Evolutionary conservation across 345 rosid genomes (phyloP), one percentile per base, ranked within the genome.

Genomic region (Eucalyptus decipiens): DNA sequence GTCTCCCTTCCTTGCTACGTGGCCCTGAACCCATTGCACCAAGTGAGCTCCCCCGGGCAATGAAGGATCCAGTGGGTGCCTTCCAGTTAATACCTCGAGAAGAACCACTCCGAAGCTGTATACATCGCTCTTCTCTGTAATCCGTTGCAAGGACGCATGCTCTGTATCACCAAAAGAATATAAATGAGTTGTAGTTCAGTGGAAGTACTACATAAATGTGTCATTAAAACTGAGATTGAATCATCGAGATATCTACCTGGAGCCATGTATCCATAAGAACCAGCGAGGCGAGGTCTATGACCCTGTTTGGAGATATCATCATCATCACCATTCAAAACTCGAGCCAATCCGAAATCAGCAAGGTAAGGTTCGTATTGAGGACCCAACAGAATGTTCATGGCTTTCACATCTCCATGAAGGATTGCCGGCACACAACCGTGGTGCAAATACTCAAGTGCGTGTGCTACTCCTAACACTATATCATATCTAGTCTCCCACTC

Each of bases 221-320:
- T 37, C 47, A 21, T n/a, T 34, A n/a, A 52, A 48, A 86, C 16
- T 86, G 67, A 86, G 45, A 58, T 21, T 30, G 7, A 86, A 85
- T 49, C 32, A 21, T 56, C 24, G 87, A 56, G 80, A 48, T 37
- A 65, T 40, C 87, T 93, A 98, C 99, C 98, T 90, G 99, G 99
- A 90, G 98, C 99, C 99, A 98, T 98, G 93, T 98, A 98, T 88
- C 99, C 99, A 49, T 98, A 98, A 87, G 99, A 98, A 86, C 99
- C 99, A 52, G 97, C 98, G n/a, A 97, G 93, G 30, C 93, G 96
- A 89, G 95, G 96, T 88, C 93, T 95, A 88, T 90, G 96, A 90
- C 91, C 91, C 47, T 91, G 92, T 93, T 92, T 94, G 6, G 94
- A 92, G 23, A 89, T 89, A 80, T 91, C 93, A 60, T 90, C 93